These are phyloP conservation scores for Porcisia deanei DNA, from an alignment of 208 protist species.

Conservation along the genomic window DNA sequence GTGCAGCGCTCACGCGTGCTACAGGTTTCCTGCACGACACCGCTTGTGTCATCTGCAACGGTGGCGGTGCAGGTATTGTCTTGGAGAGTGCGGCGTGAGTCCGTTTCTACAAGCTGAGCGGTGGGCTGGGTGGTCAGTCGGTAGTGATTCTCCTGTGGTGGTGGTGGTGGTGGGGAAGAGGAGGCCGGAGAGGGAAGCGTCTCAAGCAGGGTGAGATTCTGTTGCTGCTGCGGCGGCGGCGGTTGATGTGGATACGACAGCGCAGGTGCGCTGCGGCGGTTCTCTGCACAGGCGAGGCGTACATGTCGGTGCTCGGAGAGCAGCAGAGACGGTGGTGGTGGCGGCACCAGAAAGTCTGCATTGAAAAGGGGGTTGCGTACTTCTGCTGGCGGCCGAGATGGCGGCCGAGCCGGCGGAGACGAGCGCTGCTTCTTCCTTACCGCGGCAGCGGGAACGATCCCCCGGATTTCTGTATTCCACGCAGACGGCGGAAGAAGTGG, in stretches of 20 bases:
- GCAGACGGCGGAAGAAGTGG: not conserved
- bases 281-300: conserved; percentile 7
- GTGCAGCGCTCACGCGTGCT: conserved; percentile 20
- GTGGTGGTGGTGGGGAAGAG: not conserved
- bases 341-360: not conserved
- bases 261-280: not conserved
- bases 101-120: too few relatives aligned
- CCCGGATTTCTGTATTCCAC: not conserved
- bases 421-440: not conserved
- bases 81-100: not conserved
- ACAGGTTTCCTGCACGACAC: conserved; percentile 9
- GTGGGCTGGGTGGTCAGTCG: not conserved
- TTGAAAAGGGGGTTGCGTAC: not conserved
- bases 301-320: conserved; percentile 24
- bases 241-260: not conserved
- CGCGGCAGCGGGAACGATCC: not conserved
- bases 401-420: not conserved
- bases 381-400: not conserved
- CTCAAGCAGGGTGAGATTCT: not conserved
- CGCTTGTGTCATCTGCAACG: conserved; percentile 1
- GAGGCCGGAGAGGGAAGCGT: not conserved
- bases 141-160: not conserved
- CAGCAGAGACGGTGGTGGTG: conserved; percentile 17
- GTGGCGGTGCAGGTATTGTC: not conserved
- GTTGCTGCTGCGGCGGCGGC: not conserved